Evolutionary conservation across 1,139 yeast species (phyloP), one percentile per base, ranked within the genome.

Genomic region (Torulaspora globosa): DNA sequence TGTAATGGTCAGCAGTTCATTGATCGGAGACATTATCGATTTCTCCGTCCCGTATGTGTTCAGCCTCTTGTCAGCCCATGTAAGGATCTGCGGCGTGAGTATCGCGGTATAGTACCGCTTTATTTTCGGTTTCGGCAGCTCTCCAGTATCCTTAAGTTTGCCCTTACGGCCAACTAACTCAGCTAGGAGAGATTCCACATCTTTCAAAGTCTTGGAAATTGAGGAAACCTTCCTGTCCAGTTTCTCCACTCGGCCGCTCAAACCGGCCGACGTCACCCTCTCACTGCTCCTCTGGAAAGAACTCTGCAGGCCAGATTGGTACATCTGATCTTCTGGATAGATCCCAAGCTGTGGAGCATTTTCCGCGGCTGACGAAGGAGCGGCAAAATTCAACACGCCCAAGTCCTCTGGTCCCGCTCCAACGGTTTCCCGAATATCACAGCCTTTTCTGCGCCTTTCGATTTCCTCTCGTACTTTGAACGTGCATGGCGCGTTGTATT

Each of bases 201-300:
- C 53, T 3, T 58, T 51, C 46, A 57, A 44, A 36, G 46, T 51
- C 32, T 59, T 60, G 8, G 56, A 44, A n/a, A 60, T 43, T 9
- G 47, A 11, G 5, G 63, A 52, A 15, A 59, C 52, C 39, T 58
- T 57, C 29, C 46, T 51, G 36, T 59, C 62, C 30, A 60, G 24
- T 31, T 45, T 49, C 14, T 54, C 59, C 16, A 59, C 47, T 35
- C 48, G 57, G 6, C 40, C 37, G 12, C 37, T 30, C 8, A 53
- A 16, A 5, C 26, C 43, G 15, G 32, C 11, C 21, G 19, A 27
- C 11, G 18, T 24, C 10, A 21, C 18, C n/a, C 23, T n/a, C 11
- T 35, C 37, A 18, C 6, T 24, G 15, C 29, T 12, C 21, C 30
- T 43, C 18, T 35, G 12, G 5, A 18, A 29, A 27, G 26, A 31